phyloP scores from a whole-genome alignment of 352 stramenopile species.

The Phytophthora agathidicida region DNA sequence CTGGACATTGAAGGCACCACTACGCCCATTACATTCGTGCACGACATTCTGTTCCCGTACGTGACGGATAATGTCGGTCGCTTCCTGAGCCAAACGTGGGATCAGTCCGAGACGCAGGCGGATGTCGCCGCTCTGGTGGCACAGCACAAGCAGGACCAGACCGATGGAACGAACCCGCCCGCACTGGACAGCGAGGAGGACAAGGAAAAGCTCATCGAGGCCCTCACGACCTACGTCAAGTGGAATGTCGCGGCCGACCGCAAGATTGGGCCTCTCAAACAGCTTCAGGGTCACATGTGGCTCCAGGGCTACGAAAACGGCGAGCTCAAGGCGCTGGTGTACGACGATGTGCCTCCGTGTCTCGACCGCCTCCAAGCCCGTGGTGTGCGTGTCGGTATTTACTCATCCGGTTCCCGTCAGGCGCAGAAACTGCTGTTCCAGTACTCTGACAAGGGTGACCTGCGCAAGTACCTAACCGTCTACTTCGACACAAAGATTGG shows the following conservation, averaged over 20 bases:
- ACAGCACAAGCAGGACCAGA: constrained; percentile 50
- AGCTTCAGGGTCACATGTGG: constrained; percentile 93
- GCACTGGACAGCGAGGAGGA: constrained; percentile 24
- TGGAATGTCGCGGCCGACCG: constrained; percentile 77
- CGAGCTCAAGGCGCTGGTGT: constrained; percentile 91
- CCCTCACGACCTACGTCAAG: constrained; percentile 62
- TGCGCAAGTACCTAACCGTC: constrained; percentile 70
- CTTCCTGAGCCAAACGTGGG: constrained; percentile 70
- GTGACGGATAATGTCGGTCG: constrained; percentile 63
- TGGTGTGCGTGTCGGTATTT: constrained; percentile 91
- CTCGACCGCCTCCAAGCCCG: constrained; percentile 78
- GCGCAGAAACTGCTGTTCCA: constrained; percentile 90
- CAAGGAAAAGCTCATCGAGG: constrained; percentile 37
- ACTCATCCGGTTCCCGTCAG: constrained; percentile 92
- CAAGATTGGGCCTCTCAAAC: constrained; percentile 91
- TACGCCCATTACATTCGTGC: constrained; percentile 96
- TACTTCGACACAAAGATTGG: constrained; percentile 90
- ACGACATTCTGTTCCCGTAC: constrained; percentile 95
- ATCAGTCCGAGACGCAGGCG: constrained; percentile 47
- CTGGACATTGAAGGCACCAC: constrained; percentile 97
- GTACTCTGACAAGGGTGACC: constrained; percentile 83
- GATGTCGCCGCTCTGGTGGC: constrained; percentile 53
- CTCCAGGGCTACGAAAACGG: constrained; percentile 85
- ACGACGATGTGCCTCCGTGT: constrained; percentile 90
- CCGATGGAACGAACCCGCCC: constrained; percentile 36